Evolutionary conservation across 2,329 filamentous ascomycete genomes (phyloP), one percentile per base, ranked within the genome.

Genomic region (Pseudocercospora cruenta): DNA sequence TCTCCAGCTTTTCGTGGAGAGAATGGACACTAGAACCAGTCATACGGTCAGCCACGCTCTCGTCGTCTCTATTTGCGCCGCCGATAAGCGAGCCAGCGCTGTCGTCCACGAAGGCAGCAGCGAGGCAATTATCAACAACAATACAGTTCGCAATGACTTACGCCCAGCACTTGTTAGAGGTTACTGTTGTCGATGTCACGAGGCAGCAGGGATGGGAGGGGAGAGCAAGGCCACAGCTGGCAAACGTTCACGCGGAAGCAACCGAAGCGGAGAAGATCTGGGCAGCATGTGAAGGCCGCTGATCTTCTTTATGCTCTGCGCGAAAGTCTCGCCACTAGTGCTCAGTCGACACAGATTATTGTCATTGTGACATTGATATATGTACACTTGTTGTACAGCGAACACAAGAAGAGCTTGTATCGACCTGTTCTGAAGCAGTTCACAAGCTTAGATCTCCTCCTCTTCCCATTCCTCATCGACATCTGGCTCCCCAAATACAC

Each of bases 401-500:
- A 58, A 36, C 31, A 19, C 55, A 43, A 19, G 19, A 26, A 36
- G 55, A 43, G 55, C 55, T 39, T 36, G 55, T 36, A 43, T 39
- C 16, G 55, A 21, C 55, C 51, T 31, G 22, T 24, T 51, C 24
- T 26, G 47, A 24, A 51, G 47, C 19, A 22, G 26, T n/a, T 12
- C 6, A 7, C 14, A 19, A 31, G 24, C 51, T 33, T n/a, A 55
- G 24, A 28, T 55, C 51, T 73, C 72, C 60, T 83, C 81, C 22
- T 86, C 84, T n/a, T 89, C 86, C 68, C 87, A 85, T 19, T 81
- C 80, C 4, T 84, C 82, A 4, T 81, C 82, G 10, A 86, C 83
- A 1, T 86, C 84, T 1, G 87, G 87, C 21, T 86, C 83, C 1
- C 85, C 83, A 0, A 83, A 82, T 0, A 91, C 80, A 63, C 87